Base-by-base conservation (phyloP, 2,329 filamentous ascomycete species). In the Fusarium lyarnte region DNA sequence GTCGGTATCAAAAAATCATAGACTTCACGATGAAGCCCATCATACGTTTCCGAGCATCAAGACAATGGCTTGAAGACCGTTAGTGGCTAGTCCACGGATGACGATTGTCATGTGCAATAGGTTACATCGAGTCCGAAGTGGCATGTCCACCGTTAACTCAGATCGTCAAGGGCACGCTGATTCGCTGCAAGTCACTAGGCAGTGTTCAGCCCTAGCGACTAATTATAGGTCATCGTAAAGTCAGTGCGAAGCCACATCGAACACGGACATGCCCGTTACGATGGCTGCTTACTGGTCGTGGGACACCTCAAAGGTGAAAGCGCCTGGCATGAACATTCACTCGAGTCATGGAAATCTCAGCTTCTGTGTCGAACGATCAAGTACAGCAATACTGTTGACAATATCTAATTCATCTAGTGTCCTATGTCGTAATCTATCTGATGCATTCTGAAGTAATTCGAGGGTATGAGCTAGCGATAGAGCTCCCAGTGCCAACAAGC, bases 391-490 rank as follows among this genome's bases (percentile, higher is more conserved):
- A 16, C 10, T 19, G 8, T 19, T 25, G 13, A n/a, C 45, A n/a
- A 12, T 31, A 36, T 27, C 38, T 35, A 43, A 21, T 17, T 21
- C 46, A 39, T 62, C 63, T 64, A 64, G n/a, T 58, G 29, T 63
- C 51, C 59, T 53, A 29, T 47, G 29, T 58, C 52, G 53, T 54
- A 25, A 55, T 66, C 66, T 70, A 66, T 66, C 53, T 35, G 17
- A 21, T 49, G 36, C 35, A 21, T 35, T 43, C 66, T 43, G 31
- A 59, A 31, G 57, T 49, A 43, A 42, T 53, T 38, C 31, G 38
- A 52, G 43, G 33, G 38, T 33, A 46, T 53, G 45, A 29, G 42
- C 43, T 65, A 35, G 21, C 27, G 27, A 27, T 43, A 46, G 19
- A 55, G 27, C 46, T 51, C 46, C 49, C 43, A 38, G 58, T 35